Base-by-base conservation (phyloP, 2,329 filamentous ascomycete genomes). In the Trichoderma pleuroti region DNA sequence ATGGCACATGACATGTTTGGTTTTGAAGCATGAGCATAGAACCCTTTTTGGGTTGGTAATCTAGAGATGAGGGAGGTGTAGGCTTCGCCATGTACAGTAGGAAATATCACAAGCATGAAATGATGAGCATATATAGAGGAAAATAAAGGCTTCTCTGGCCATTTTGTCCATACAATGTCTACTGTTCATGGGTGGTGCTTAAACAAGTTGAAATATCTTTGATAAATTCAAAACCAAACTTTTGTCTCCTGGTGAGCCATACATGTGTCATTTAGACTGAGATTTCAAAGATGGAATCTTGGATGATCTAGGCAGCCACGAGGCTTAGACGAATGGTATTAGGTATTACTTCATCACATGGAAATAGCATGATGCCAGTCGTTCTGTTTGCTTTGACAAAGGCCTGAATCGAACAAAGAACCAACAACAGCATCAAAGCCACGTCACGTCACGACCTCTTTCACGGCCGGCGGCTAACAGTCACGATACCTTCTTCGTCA, bases 61-160 rank as follows among this genome's bases (percentile, higher is more conserved):
- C 12, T 36, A n/a, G n/a, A 34, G 26, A 67, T 18, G 5, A 5
- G 14, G 14, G 30, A 3, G 18, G 16, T 24, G n/a, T 18, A 16
- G 24, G 24, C 9, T 54, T 66, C 28, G 36, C 36, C 36, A 67
- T 57, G 64, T 57, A 59, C 26, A 67, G 16, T 67, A 67, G 64
- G 21, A 67, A 59, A 57, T 18, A 67, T 67, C 10, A 52, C 42
- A 67, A 52, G 18, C 52, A 67, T 42, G 34, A 57, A 67, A 54
- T 67, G 52, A 59, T 28, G 52, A 57, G 49, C 32, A 57, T 36
- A 18, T 30, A 46, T 21, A 46, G 18, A 59, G 46, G 46, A 36
- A 10, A 24, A 7, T 4, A n/a, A n/a, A 24, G 11, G 18, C n/a
- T n/a, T 66, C 10, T 56, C 46, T 49, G 10, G 14, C 32, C 9